Conservation (phyloP, 2,329 filamentous ascomycete genomes). For the Aspergillus awamori region DNA sequence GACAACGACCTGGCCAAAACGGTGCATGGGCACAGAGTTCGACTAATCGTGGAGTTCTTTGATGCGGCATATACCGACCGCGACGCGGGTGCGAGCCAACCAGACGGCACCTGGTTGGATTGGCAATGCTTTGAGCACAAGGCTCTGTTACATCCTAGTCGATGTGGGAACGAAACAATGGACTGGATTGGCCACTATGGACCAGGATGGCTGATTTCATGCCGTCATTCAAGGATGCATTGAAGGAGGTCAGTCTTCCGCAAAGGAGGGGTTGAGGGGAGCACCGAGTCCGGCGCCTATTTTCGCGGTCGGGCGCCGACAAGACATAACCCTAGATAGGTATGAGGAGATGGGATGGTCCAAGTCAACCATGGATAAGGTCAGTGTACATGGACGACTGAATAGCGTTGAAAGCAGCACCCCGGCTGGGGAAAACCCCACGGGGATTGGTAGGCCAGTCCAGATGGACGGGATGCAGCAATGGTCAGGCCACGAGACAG, state of each 20-base stretch:
- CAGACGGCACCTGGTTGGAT: not conserved
- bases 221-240: not conserved
- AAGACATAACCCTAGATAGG: not conserved
- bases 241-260: not conserved
- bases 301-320: not conserved
- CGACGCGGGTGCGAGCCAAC: not conserved
- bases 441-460: not conserved
- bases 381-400: not conserved
- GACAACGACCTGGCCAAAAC: not conserved
- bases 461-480: not conserved
- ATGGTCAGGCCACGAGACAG: not conserved
- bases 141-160: not conserved
- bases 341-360: not conserved
- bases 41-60: not conserved
- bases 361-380: not conserved
- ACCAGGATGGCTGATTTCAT: not conserved
- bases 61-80: not conserved
- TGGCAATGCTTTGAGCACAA: not conserved
- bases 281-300: not conserved
- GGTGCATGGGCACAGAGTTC: not conserved
- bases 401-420: not conserved
- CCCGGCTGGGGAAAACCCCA: conserved; percentile 6
- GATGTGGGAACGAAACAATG: not conserved
- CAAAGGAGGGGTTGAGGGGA: not conserved
- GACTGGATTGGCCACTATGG: not conserved